Evolutionary conservation across 2,329 filamentous ascomycete genomes (phyloP), one percentile per base, ranked within the genome.

Genomic region (Neofusicoccum laricinum): DNA sequence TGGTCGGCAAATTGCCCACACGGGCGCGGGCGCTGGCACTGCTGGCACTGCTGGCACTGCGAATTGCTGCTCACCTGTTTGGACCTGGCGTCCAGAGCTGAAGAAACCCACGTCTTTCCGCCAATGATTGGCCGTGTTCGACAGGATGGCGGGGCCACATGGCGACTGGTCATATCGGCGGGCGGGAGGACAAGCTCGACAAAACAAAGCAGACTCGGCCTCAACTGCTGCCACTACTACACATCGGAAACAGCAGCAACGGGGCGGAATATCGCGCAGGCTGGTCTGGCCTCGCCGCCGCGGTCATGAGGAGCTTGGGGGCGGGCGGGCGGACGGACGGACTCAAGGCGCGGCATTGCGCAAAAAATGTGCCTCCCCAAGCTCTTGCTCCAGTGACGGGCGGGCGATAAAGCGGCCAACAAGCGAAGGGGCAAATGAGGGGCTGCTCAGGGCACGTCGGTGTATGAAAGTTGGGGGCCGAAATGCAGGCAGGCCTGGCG

Each of bases 241-340:
- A 59, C 55, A 59, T 59, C 55, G 55, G 55, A 59, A 59, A 59
- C 55, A 45, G 55, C 40, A 57, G 53, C 53, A 17, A 57, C 21
- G 19, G 53, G 38, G 53, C 40, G 38, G 40, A 59, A 46, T 59
- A 46, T 59, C 55, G 55, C 55, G 55, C 55, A 59, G 55, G 19
- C 55, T 17, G 55, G 55, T 59, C 55, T 59, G 43, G 55, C 25
- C 40, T 32, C 40, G 36, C 36, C 25, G 25, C 7, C 53, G 53
- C 38, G 40, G 40, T 12, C 53, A 45, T 25, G 53, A 58, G 53
- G 53, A 4, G 38, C 11, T 41, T 15, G 19, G 10, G 4, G 25
- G 49, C 19, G 25, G 51, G 17, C 51, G 32, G 38, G 11, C 51
- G 38, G 36, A 12, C 55, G 25, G 53, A 4, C 38, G 53, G 38